phyloP scores from a whole-genome alignment of 177 flowering plant species.

The Vitis hybrid region DNA sequence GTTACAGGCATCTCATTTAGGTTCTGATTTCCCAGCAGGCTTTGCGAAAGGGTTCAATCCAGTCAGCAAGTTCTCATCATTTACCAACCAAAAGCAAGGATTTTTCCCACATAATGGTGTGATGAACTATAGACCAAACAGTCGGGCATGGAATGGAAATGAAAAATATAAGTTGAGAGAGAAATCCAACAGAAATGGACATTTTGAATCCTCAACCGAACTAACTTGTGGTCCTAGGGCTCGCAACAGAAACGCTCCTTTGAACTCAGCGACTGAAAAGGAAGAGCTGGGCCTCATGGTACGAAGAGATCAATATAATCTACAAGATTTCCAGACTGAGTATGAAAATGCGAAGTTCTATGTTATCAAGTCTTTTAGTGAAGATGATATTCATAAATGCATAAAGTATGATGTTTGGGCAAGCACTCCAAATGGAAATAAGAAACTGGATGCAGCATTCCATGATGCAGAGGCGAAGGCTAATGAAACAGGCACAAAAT shows the following conservation, averaged over 20 bases:
- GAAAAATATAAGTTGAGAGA: conserved; percentile 36
- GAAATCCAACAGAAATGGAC: conserved; percentile 29
- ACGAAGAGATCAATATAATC: conserved; percentile 52
- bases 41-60: conserved; percentile 28
- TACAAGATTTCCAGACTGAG: conserved; percentile 45
- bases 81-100: conserved; percentile 39
- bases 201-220: conserved; percentile 30
- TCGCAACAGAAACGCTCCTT: conserved; percentile 12
- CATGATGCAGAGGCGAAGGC: conserved; percentile 34
- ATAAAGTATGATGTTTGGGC: conserved; percentile 69
- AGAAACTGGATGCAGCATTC: conserved; percentile 60
- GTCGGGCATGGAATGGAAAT: conserved; percentile 37
- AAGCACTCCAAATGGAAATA: conserved; percentile 61
- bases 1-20: conserved; percentile 36
- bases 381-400: conserved; percentile 58
- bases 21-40: conserved; percentile 34
- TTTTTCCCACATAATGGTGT: conserved; percentile 32
- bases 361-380: conserved; percentile 65
- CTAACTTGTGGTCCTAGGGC: conserved; percentile 51
- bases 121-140: conserved; percentile 31
- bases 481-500: conserved; percentile 30
- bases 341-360: conserved; percentile 67
- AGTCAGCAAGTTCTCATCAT: conserved; percentile 35
- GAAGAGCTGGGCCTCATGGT: conserved; percentile 26
- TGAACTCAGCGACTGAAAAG: conserved; percentile 22